Evolutionary conservation across 768 basidiomycete genomes (phyloP), one percentile per base, ranked within the genome.

Genomic region (Mycena alexandri): DNA sequence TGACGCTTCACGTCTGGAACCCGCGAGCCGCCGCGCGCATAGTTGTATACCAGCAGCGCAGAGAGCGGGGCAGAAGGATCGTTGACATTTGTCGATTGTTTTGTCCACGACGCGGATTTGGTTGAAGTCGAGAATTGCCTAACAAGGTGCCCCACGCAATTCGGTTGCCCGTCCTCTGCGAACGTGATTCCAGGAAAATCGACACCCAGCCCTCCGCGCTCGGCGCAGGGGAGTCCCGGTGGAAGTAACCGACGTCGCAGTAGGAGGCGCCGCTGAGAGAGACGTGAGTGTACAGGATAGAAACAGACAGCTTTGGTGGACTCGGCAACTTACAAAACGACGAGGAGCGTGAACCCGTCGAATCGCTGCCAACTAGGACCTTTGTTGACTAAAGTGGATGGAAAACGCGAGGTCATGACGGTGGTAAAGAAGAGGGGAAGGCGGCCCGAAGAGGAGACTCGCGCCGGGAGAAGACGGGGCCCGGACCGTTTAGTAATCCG

Each of bases 1-100:
- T 84, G 84, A 13, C 70, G 52, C 24, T 58, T 61, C 5, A 85
- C 77, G 7, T 73, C 77, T 38, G 66, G 29, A 0, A 83, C 75
- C 7, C 73, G 74, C 41, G 79, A 68, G 2, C 84, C 85, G 5
- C 84, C 81, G 7, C 75, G 64, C 3, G 84, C 84, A 66, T 82
- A 85, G 68, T 84, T 76, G 63, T 81, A 85, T 5, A 83, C 81
- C 8, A 85, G 73, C 5, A 84, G 72, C 7, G 80, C 65, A 8
- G 44, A 24, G 2, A 25, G 34, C 12, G n/a, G n/a, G n/a, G n/a
- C n/a, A n/a, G n/a, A n/a, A n/a, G n/a, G n/a, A n/a, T n/a, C n/a
- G n/a, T n/a, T n/a, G n/a, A n/a, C n/a, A n/a, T n/a, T n/a, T n/a
- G n/a, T n/a, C n/a, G n/a, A n/a, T n/a, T n/a, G n/a, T n/a, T n/a